A percentile compares a stretch with the other conserved stretches of the same genome.
Evolutionary conservation across 495 filamentous ascomycete species (phyloP).

Genomic region (Penicillium antarcticum): DNA sequence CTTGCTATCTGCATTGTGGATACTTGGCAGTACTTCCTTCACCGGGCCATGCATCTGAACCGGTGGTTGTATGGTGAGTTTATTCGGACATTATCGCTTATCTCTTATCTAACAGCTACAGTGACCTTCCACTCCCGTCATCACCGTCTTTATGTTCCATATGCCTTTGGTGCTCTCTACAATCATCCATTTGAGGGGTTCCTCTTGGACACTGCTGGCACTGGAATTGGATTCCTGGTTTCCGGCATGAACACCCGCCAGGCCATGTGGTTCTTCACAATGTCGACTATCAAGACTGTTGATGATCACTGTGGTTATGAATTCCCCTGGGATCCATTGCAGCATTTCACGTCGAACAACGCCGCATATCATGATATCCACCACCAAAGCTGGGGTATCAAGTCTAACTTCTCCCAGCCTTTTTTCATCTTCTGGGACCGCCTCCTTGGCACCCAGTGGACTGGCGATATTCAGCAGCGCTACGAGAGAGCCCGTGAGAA

Average conservation of each 20-base stretch:
- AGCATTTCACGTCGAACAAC: conserved; percentile 88
- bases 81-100: not conserved
- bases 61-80: conserved; percentile 92
- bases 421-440: conserved; percentile 54
- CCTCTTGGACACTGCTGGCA: conserved; percentile 84
- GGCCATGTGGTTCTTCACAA: conserved; percentile 79
- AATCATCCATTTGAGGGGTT: conserved; percentile 92
- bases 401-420: conserved; percentile 52
- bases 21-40: conserved; percentile 96
- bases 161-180: conserved; percentile 95
- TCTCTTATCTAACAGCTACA: conserved; percentile 29
- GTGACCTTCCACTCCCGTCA: conserved; percentile 90
- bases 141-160: conserved; percentile 94
- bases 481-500: conserved; percentile 44
- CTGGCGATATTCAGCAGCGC: conserved; percentile 39
- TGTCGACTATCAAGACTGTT: conserved; percentile 88
- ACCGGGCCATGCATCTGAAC: conserved; percentile 91
- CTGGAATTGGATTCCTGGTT: conserved; percentile 74
- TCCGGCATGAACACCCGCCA: conserved; percentile 74
- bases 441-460: conserved; percentile 45
- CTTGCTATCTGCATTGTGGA: conserved; percentile 74
- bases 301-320: conserved; percentile 96
- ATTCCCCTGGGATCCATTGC: conserved; percentile 93
- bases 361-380: conserved; percentile 96
- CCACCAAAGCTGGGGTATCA: conserved; percentile 99